Conservation (phyloP, 768 basidiomycete species). For the Strobilomyces echinocephalus region DNA sequence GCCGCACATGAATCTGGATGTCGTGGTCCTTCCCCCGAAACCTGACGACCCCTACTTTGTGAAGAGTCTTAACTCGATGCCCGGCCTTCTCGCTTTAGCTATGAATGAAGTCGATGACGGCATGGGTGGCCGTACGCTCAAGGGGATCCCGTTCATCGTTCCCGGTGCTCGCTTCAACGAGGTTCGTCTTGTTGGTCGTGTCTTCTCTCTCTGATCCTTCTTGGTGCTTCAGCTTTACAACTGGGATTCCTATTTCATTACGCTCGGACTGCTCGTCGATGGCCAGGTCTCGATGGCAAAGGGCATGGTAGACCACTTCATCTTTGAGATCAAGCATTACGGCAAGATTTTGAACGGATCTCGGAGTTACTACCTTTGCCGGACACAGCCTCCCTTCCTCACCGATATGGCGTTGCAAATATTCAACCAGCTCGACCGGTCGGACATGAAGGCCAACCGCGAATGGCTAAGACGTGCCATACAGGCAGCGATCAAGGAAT, state of each 20-base stretch:
- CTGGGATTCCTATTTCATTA: slow-evolving; percentile 94
- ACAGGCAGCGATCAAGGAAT: slow-evolving; percentile 97
- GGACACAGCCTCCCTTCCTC: slow-evolving; percentile 96
- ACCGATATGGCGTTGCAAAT: slow-evolving; percentile 99
- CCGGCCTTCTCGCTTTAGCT: slow-evolving; percentile 89
- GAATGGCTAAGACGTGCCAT: slow-evolving; percentile 94
- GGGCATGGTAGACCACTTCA: slow-evolving; percentile 98
- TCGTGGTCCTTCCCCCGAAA: slow-evolving; percentile 81
- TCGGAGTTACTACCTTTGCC: slow-evolving; percentile 90
- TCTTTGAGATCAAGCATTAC: slow-evolving; percentile 98
- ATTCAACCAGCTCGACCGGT: slow-evolving; percentile 91
- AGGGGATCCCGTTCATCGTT: slow-evolving; percentile 95
- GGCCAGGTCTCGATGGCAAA: slow-evolving; percentile 92
- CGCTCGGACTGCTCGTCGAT: slow-evolving; percentile 90
- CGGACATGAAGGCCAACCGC: slow-evolving; percentile 70
- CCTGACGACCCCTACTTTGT: slow-evolving; percentile 87
- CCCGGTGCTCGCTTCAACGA: slow-evolving; percentile 94
- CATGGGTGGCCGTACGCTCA: slow-evolving; percentile 72
- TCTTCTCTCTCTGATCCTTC: slow-evolving; percentile 5
- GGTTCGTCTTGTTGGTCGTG: slow-evolving; percentile 41
- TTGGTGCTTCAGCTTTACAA: slow-evolving; percentile 66
- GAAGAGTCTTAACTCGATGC: slow-evolving; percentile 89
- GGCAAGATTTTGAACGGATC: slow-evolving; percentile 96
- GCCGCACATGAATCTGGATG: slow-evolving; percentile 90
- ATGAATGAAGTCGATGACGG: slow-evolving; percentile 89